Percentiles rank a stretch among this genome's conserved stretches.
Conservation (phyloP, 805 yeast species). For the Dipodascus albidus region DNA sequence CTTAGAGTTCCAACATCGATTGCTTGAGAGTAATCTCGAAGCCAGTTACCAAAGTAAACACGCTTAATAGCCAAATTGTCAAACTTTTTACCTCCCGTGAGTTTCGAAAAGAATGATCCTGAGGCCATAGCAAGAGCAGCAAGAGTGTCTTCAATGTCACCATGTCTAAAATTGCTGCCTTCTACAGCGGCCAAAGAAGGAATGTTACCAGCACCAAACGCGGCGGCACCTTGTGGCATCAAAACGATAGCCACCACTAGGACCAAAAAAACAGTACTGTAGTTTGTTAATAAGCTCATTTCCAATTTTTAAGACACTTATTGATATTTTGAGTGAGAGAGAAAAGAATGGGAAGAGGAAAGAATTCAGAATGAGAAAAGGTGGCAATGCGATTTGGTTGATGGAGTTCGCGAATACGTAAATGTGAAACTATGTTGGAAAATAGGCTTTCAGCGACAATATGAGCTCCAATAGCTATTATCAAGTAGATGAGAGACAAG, state of each 20-base stretch:
- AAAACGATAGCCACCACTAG: neutral
- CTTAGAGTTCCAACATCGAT: slow-evolving; percentile 16
- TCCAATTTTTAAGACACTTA: neutral
- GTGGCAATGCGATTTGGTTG: neutral
- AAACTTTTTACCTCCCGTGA: slow-evolving; percentile 16
- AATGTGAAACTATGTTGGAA: too few species aligned
- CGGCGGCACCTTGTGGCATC: slow-evolving; percentile 7
- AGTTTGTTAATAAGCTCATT: neutral
- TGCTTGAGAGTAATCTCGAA: slow-evolving; percentile 19
- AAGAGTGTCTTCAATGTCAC: slow-evolving; percentile 18
- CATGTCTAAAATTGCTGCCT: slow-evolving; percentile 18
- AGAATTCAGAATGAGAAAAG: neutral
- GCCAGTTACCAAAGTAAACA: slow-evolving; percentile 19
- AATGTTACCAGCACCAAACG: slow-evolving; percentile 19
- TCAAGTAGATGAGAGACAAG: too few species aligned
- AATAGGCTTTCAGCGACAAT: neutral
- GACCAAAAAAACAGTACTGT: neutral
- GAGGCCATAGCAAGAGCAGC: slow-evolving; percentile 14
- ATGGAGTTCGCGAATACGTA: too few species aligned
- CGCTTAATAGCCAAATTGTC: slow-evolving; percentile 14
- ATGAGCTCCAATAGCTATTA: too few species aligned
- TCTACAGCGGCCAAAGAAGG: slow-evolving; percentile 16
- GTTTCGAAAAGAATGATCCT: slow-evolving; percentile 9
- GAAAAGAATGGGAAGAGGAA: neutral
- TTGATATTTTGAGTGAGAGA: too few species aligned